Evolutionary conservation across 1,284 basidiomycete genomes (phyloP).

Genomic region (Puccinia brachypodii): DNA sequence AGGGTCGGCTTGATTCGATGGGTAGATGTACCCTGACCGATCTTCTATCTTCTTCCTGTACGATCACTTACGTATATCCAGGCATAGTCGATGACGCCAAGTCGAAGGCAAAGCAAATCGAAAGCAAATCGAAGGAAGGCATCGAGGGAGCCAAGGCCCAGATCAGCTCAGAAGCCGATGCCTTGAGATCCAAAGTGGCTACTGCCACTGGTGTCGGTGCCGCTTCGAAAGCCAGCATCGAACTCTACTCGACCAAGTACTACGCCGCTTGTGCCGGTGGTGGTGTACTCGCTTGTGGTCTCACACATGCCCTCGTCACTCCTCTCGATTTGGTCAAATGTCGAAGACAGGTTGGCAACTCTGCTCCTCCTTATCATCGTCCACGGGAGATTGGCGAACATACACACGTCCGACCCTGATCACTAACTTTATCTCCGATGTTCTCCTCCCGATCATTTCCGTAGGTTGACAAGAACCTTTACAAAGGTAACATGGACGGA

Average conservation of each 20-base stretch:
- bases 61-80: not conserved
- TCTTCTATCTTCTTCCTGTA: not conserved
- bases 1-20: no score
- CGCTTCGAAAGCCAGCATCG: slow-evolving; percentile 52
- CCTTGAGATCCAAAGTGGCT: slow-evolving; percentile 48
- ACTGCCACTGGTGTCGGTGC: slow-evolving; percentile 50
- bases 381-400: not conserved
- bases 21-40: not conserved
- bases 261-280: slow-evolving; percentile 55
- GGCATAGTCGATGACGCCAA: slow-evolving; percentile 52
- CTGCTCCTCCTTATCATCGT: not conserved
- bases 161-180: slow-evolving; percentile 50
- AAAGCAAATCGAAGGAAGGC: slow-evolving; percentile 51
- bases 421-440: not conserved
- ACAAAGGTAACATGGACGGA: slow-evolving; percentile 56
- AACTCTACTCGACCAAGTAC: slow-evolving; percentile 56
- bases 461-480: slow-evolving; percentile 56
- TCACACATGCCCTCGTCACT: slow-evolving; percentile 56
- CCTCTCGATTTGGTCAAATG: slow-evolving; percentile 57
- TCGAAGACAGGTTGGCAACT: slow-evolving; percentile 53
- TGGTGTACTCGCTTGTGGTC: slow-evolving; percentile 56
- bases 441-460: not conserved
- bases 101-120: slow-evolving; percentile 51
- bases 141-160: slow-evolving; percentile 52
- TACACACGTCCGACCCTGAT: not conserved